Conservation (phyloP, 108 stramenopile genomes). For the Cyclotella cryptica region DNA sequence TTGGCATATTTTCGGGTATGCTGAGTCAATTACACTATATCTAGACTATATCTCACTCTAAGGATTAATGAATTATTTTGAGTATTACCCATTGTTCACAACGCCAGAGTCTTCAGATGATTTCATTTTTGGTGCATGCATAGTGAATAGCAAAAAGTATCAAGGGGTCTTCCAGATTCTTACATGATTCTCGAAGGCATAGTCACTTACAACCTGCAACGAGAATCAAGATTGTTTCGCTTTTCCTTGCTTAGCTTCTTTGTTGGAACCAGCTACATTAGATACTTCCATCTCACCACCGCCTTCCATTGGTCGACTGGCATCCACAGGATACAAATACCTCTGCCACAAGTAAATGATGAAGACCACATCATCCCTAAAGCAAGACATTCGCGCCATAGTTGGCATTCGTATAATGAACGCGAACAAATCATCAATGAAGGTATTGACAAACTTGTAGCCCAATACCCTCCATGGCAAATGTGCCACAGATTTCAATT, state of each 20-base stretch:
- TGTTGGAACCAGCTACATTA: background rate
- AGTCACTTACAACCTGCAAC: background rate
- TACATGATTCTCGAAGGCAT: background rate
- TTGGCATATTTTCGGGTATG: too few relatives aligned
- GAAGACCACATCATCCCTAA: conserved; percentile 96
- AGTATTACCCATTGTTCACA: too few relatives aligned
- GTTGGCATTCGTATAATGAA: conserved; percentile 98
- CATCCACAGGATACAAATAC: conserved; percentile 94
- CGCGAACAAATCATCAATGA: conserved; percentile 96
- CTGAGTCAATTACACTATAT: too few relatives aligned
- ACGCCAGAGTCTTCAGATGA: too few relatives aligned
- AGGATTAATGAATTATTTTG: too few relatives aligned
- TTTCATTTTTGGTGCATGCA: too few relatives aligned
- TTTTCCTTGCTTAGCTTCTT: conserved; percentile 4
- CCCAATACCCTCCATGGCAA: conserved; percentile 90
- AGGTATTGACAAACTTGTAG: conserved; percentile 94
- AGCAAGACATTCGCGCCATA: conserved; percentile 94
- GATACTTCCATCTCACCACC: conserved; percentile 18
- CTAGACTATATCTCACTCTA: too few relatives aligned
- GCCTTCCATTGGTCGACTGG: conserved; percentile 35
- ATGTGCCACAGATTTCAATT: conserved; percentile 88
- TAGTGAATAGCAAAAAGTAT: background rate
- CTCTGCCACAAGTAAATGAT: conserved; percentile 96
- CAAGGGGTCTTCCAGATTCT: background rate
- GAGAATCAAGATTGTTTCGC: background rate